Conservation (phyloP, 768 basidiomycete species). For the Clavulina sp. region DNA sequence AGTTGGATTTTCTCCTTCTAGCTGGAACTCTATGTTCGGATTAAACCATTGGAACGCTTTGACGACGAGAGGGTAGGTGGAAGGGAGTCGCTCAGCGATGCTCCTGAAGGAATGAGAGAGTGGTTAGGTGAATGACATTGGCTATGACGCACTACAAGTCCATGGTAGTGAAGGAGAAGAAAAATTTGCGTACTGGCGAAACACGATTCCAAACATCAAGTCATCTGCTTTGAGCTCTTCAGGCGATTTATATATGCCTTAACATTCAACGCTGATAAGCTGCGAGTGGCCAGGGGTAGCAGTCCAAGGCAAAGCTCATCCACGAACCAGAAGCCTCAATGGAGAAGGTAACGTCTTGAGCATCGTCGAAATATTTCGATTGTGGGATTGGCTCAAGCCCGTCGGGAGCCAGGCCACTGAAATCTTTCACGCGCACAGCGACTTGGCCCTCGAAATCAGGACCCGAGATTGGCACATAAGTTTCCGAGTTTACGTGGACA, state of each 20-base stretch:
- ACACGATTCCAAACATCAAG: background rate
- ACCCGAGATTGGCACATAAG: background rate
- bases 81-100: background rate
- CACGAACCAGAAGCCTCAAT: background rate
- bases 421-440: background rate
- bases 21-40: background rate
- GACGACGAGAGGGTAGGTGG: background rate
- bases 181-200: no score
- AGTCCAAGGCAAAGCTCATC: background rate
- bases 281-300: background rate
- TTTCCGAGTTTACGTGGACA: background rate
- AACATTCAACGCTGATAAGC: background rate
- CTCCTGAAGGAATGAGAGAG: background rate
- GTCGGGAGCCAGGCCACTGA: background rate
- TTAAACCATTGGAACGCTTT: background rate
- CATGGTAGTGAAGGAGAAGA: no score
- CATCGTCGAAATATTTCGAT: background rate
- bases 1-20: background rate
- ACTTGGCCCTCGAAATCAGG: background rate
- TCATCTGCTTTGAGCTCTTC: background rate
- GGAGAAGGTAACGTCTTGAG: background rate
- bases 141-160: background rate
- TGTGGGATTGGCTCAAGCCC: background rate
- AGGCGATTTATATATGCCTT: background rate
- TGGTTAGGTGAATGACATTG: background rate